phyloP scores from a whole-genome alignment of 2,329 filamentous ascomycete species.

The Diaporthe longicolla region DNA sequence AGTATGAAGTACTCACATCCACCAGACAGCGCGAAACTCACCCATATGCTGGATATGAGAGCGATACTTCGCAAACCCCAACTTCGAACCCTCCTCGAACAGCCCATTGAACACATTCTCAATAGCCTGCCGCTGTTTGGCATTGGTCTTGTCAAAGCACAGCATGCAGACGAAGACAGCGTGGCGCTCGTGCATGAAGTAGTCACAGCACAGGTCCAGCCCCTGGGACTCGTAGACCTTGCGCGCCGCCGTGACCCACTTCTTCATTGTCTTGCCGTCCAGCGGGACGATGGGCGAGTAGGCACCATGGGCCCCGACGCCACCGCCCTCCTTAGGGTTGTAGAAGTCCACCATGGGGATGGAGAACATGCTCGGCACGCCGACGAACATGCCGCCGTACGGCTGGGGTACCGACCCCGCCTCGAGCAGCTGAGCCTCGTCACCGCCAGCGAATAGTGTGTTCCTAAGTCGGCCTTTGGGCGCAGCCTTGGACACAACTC shows the following conservation, averaged over 20 bases:
- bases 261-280: constrained; percentile 55
- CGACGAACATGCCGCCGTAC: constrained; percentile 54
- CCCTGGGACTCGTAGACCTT: constrained; percentile 57
- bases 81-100: constrained; percentile 52
- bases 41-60: constrained; percentile 58
- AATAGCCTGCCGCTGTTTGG: constrained; percentile 54
- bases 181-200: constrained; percentile 63
- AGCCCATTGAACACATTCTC: constrained; percentile 52
- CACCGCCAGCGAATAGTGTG: constrained; percentile 53
- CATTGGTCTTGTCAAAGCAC: constrained; percentile 60
- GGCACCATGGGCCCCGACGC: constrained; percentile 53
- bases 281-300: constrained; percentile 56
- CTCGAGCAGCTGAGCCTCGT: constrained; percentile 56
- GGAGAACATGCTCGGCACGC: constrained; percentile 54
- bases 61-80: constrained; percentile 56
- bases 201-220: constrained; percentile 62
- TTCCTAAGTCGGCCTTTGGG: constrained; percentile 56
- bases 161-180: constrained; percentile 64
- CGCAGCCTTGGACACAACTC: constrained; percentile 53
- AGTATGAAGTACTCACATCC: neutral
- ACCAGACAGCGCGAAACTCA: constrained; percentile 41
- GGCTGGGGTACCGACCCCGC: constrained; percentile 51
- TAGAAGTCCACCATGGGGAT: constrained; percentile 55
- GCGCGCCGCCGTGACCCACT: constrained; percentile 58
- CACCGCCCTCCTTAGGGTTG: constrained; percentile 49